Conservation (phyloP, 78 protist species). For the Creolimax fragrantissima region DNA sequence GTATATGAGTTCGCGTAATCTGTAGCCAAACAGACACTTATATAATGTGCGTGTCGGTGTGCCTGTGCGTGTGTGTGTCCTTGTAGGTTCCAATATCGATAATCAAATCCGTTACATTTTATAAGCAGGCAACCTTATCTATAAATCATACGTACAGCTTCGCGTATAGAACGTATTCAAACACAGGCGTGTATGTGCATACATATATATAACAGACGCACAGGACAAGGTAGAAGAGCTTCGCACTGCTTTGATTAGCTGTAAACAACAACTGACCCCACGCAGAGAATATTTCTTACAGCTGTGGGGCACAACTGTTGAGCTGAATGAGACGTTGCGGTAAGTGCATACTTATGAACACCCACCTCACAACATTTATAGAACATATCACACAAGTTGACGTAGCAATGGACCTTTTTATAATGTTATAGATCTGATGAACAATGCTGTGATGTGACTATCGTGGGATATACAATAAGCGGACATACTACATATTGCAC, state of each 20-base stretch:
- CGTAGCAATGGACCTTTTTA: background rate
- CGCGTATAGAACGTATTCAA: too few species aligned
- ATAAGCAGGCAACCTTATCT: too few species aligned
- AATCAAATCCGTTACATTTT: too few species aligned
- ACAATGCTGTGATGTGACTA: background rate
- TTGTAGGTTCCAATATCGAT: too few species aligned
- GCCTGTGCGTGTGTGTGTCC: too few species aligned
- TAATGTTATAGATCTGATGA: background rate
- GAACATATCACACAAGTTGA: background rate
- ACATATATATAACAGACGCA: background rate
- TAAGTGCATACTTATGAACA: background rate
- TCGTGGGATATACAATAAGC: background rate
- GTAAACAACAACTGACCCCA: background rate
- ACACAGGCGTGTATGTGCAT: background rate
- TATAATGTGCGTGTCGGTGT: too few species aligned
- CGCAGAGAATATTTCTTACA: slow-evolving; percentile 2
- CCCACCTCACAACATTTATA: background rate
- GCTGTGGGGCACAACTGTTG: slow-evolving; percentile 3
- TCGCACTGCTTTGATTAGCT: background rate
- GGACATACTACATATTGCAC: background rate
- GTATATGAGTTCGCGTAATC: background rate
- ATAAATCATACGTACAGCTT: too few species aligned
- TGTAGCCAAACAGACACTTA: too few species aligned
- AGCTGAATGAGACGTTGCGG: background rate
- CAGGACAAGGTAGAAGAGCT: background rate